These are phyloP conservation scores for Ceratocystis huliohia DNA, from an alignment of 2,329 filamentous ascomycete species.

Conservation along the genomic window DNA sequence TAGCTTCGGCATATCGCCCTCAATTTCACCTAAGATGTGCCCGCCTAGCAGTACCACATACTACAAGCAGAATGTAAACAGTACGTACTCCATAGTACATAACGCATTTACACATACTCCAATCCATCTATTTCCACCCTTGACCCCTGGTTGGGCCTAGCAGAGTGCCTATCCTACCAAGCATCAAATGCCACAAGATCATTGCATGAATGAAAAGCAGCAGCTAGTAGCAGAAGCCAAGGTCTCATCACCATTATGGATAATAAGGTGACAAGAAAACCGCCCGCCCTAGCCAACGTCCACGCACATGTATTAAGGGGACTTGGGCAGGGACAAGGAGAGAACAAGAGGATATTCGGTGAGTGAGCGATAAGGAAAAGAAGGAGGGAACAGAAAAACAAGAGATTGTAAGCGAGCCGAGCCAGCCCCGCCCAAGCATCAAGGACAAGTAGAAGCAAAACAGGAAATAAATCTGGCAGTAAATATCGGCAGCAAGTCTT, in stretches of 20 bases:
- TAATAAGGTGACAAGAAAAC: background rate
- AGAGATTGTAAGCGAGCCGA: background rate
- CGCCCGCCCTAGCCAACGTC: background rate
- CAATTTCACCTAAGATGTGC: background rate
- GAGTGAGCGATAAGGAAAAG: background rate
- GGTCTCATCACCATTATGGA: background rate
- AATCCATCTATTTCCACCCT: no score
- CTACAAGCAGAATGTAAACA: no score
- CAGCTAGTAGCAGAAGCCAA: background rate
- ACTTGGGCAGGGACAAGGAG: background rate
- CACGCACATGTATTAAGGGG: background rate
- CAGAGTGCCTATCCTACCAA: background rate
- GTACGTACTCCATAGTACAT: no score
- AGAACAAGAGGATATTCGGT: background rate
- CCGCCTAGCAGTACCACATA: no score
- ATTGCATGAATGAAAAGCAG: background rate
- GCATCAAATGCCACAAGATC: background rate
- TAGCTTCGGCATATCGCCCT: slow-evolving; percentile 1
- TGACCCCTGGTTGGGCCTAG: background rate
- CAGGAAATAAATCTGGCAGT: no score
- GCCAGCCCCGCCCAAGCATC: no score
- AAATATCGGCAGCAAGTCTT: background rate
- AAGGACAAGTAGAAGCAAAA: no score
- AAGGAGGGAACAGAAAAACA: background rate
- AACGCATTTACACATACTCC: no score